Evolutionary conservation across 495 filamentous ascomycete genomes (phyloP), one percentile per base, ranked within the genome.

Genomic region (Sordaria brevicollis): DNA sequence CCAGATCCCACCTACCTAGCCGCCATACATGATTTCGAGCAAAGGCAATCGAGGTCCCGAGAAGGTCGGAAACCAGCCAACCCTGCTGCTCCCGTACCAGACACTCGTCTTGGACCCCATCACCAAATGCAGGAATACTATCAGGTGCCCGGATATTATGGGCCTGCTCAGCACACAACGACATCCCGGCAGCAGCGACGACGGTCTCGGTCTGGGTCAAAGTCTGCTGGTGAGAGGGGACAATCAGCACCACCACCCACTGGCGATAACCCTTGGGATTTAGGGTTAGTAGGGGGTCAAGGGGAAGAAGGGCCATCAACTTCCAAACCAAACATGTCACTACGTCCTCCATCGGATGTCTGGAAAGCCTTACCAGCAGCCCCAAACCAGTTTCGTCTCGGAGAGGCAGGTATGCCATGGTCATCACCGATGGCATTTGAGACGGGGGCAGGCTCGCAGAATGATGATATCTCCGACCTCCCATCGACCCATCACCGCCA

Each of bases 381-480:
- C 19, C 82, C 82, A 25, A 78, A 74, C 15, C 76, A 79, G 67
- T 83, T 78, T 67, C 80, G 83, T 17, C 74, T 83, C 33, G 83
- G 83, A 10, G 81, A 83, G 65, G 83, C 80, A 29, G 79, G 76
- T 15, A 70, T 83, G 43, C 81, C 82, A 8, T 85, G 83, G 83
- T 77, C 78, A 3, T 76, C 75, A 68, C 82, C 82, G 5, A 69
- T 70, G 35, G 76, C 70, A 19, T 78, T 72, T 65, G 73, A 77
- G 13, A 72, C 74, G 1, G 70, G 69, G 21, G 65, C 67, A 11
- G 35, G 72, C 15, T 71, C 73, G 0, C 66, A 71, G 5, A 70
- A 75, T 34, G 76, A 75, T 9, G 69, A 62, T 31, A 25, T 62
- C 5, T 62, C 49, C 2, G 49, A 62, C 25, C 49, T 17, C 11